Percentiles rank a stretch among this genome's conserved stretches.
Evolutionary conservation across 2,329 filamentous ascomycete genomes (phyloP).

Genomic region (Akanthomyces uredinophilus): DNA sequence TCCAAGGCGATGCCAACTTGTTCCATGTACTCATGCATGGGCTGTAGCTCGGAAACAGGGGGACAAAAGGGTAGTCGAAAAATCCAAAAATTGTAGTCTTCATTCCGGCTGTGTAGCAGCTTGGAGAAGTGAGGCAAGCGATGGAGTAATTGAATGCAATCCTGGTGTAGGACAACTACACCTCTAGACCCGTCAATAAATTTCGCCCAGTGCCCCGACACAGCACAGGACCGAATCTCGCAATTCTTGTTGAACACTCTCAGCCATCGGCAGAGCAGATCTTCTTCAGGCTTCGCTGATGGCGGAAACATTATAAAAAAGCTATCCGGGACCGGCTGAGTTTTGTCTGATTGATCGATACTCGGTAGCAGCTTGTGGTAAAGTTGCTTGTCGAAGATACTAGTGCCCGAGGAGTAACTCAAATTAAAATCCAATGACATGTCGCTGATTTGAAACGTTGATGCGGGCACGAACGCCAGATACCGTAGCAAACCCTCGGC

Average conservation of each 20-base stretch:
- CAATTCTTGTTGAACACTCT: constrained; percentile 33
- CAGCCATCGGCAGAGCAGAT: constrained; percentile 43
- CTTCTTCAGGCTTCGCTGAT: constrained; percentile 28
- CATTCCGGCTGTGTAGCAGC: constrained; percentile 27
- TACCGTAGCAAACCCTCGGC: background rate
- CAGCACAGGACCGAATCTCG: constrained; percentile 37
- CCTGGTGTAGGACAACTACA: constrained; percentile 43
- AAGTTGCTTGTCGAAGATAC: background rate
- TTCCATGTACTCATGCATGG: constrained; percentile 15
- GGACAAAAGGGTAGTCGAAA: constrained; percentile 24
- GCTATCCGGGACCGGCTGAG: constrained; percentile 13
- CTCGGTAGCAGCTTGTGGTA: constrained; percentile 6
- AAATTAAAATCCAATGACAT: background rate
- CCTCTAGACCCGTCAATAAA: constrained; percentile 32
- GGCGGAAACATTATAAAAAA: constrained; percentile 49
- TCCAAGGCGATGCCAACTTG: constrained; percentile 21
- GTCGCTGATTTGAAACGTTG: background rate
- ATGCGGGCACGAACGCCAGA: background rate
- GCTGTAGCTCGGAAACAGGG: background rate
- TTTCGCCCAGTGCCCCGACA: constrained; percentile 41
- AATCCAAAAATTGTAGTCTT: constrained; percentile 34
- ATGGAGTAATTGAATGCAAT: constrained; percentile 32
- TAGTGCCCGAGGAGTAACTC: background rate
- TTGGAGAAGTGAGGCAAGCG: constrained; percentile 34
- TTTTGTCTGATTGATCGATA: background rate